A percentile compares a stretch with the other conserved stretches of the same genome.
These are phyloP conservation scores for Dictyostelium intermedium DNA, from an alignment of 78 protist genomes.

Conservation along the genomic window DNA sequence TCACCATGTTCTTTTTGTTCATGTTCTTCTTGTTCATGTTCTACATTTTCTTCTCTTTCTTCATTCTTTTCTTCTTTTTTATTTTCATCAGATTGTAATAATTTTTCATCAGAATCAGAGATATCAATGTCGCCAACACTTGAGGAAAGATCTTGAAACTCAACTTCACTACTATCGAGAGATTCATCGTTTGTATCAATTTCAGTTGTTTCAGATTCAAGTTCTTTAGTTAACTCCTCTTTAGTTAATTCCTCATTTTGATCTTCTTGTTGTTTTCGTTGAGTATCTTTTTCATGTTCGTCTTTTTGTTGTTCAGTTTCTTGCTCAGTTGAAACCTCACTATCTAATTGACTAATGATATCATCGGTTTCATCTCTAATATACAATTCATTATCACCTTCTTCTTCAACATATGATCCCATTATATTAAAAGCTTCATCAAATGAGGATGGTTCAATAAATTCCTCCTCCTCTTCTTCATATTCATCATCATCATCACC, in stretches of 20 bases:
- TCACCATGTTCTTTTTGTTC: not conserved
- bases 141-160: not conserved
- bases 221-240: not conserved
- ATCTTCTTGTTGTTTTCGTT: not conserved
- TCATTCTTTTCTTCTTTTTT: not conserved
- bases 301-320: not conserved
- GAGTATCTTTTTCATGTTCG: not conserved
- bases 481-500: not conserved
- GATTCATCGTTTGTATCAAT: not conserved
- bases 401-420: not conserved
- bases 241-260: not conserved
- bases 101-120: not conserved
- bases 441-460: not conserved
- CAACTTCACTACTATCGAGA: not conserved
- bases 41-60: not conserved
- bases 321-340: not conserved
- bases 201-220: not conserved
- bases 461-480: not conserved
- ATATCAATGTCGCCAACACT: not conserved
- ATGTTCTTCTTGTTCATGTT: too few relatives aligned
- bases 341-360: not conserved
- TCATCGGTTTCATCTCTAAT: conserved; percentile 15
- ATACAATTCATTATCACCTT: not conserved
- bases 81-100: not conserved
- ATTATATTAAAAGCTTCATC: not conserved